Conservation (phyloP, 2,329 filamentous ascomycete genomes). For the Mollisia scopiformis region DNA sequence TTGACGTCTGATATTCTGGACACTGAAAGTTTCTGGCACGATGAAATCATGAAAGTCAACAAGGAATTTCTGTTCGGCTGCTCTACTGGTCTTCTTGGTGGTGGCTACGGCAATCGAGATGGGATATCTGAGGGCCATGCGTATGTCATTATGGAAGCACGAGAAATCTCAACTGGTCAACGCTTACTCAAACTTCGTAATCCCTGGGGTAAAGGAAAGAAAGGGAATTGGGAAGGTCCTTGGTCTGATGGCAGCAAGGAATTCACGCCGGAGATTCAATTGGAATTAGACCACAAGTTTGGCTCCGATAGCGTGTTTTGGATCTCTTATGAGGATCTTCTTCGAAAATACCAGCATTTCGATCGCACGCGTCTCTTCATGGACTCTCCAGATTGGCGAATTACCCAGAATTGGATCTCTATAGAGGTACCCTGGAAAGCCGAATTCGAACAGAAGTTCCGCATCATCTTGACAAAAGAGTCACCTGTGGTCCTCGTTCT, state of each 20-base stretch:
- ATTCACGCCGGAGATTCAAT: constrained; percentile 60
- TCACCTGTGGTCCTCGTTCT: constrained; percentile 62
- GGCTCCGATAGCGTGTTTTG: constrained; percentile 66
- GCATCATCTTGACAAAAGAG: constrained; percentile 56
- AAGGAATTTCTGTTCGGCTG: constrained; percentile 80
- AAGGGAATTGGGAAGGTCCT: constrained; percentile 61
- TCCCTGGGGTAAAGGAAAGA: constrained; percentile 61
- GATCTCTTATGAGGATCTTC: constrained; percentile 65
- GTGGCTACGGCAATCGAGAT: constrained; percentile 61
- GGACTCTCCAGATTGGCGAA: constrained; percentile 56
- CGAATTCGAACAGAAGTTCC: constrained; percentile 64
- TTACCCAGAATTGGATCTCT: constrained; percentile 62
- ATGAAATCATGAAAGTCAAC: constrained; percentile 81
- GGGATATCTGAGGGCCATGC: constrained; percentile 62
- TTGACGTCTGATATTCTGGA: constrained; percentile 74
- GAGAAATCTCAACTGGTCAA: constrained; percentile 53
- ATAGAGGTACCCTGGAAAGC: constrained; percentile 65
- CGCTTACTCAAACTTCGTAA: constrained; percentile 61
- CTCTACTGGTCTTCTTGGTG: constrained; percentile 63
- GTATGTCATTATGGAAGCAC: constrained; percentile 63
- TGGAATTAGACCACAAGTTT: constrained; percentile 61
- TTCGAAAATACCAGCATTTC: constrained; percentile 63
- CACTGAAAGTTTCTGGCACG: constrained; percentile 80
- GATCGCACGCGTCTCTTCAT: constrained; percentile 65
- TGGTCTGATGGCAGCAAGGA: constrained; percentile 63